Conservation (phyloP, 176 grass and related monocot species). For the Carex cristatella region DNA sequence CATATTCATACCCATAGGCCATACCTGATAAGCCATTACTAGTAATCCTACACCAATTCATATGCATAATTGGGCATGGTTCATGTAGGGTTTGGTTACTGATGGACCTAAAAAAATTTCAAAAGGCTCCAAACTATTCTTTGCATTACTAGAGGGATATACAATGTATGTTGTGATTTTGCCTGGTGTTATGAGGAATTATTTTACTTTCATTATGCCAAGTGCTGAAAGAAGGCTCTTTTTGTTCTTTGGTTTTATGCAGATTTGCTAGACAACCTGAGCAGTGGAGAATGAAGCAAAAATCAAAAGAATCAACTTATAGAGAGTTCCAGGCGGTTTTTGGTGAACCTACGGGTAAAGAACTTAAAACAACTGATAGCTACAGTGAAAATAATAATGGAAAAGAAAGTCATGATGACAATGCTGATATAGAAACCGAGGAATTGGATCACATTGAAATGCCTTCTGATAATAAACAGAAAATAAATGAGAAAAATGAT, state of each 20-base stretch:
- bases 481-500: conserved; percentile 35
- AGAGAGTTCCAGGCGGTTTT: conserved; percentile 61
- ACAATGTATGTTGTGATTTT: background rate
- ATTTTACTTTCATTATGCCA: background rate
- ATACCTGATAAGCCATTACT: background rate
- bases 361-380: conserved; percentile 31
- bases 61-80: background rate
- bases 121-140: background rate
- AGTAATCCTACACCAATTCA: too few species aligned
- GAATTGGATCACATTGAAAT: conserved; percentile 23
- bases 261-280: conserved; percentile 85
- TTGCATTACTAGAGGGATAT: background rate
- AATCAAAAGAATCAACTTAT: conserved; percentile 72
- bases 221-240: background rate
- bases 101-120: background rate
- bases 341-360: conserved; percentile 41
- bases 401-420: conserved; percentile 10
- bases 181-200: background rate
- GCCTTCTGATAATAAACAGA: conserved; percentile 22
- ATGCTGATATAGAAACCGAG: conserved; percentile 23
- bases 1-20: background rate
- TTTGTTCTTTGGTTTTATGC: background rate
- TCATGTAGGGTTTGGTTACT: background rate
- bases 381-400: conserved; percentile 24
- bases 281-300: conserved; percentile 67